Evolutionary conservation across 768 basidiomycete genomes (phyloP).

Genomic region (Tylopilus subfusipes): DNA sequence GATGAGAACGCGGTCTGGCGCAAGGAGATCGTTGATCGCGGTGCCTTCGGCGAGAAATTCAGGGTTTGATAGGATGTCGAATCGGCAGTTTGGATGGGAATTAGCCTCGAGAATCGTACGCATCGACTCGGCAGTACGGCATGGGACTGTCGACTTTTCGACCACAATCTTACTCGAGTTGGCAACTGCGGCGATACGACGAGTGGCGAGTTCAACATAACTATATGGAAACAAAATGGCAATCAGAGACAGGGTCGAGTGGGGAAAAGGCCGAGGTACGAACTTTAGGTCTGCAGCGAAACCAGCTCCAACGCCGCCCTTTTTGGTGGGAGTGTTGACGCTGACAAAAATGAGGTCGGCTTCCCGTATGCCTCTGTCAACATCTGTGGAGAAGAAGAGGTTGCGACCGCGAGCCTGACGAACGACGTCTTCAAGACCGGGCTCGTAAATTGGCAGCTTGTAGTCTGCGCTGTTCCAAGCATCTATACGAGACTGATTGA

Average conservation of each 20-base stretch:
- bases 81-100: slow-evolving; percentile 84
- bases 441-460: slow-evolving; percentile 93
- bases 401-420: slow-evolving; percentile 86
- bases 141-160: slow-evolving; percentile 98
- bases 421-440: slow-evolving; percentile 90
- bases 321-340: slow-evolving; percentile 99
- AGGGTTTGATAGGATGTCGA: slow-evolving; percentile 99
- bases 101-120: slow-evolving; percentile 98
- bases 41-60: slow-evolving; percentile 99
- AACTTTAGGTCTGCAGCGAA: slow-evolving; percentile 99
- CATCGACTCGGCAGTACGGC: slow-evolving; percentile 98
- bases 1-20: slow-evolving; percentile 94
- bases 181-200: slow-evolving; percentile 91
- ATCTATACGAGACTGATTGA: slow-evolving; percentile 91
- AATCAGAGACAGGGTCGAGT: slow-evolving; percentile 8
- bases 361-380: slow-evolving; percentile 88
- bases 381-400: slow-evolving; percentile 95
- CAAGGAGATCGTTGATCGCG: slow-evolving; percentile 84
- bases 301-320: slow-evolving; percentile 94
- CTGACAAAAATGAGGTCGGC: slow-evolving; percentile 98
- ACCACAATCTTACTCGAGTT: slow-evolving; percentile 95
- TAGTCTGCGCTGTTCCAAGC: slow-evolving; percentile 93
- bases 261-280: slow-evolving; percentile 29
- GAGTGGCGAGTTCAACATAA: slow-evolving; percentile 96
- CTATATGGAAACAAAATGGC: slow-evolving; percentile 41